These are phyloP conservation scores for Mycocentrospora acerina DNA, from an alignment of 2,329 filamentous ascomycete species.

Conservation along the genomic window DNA sequence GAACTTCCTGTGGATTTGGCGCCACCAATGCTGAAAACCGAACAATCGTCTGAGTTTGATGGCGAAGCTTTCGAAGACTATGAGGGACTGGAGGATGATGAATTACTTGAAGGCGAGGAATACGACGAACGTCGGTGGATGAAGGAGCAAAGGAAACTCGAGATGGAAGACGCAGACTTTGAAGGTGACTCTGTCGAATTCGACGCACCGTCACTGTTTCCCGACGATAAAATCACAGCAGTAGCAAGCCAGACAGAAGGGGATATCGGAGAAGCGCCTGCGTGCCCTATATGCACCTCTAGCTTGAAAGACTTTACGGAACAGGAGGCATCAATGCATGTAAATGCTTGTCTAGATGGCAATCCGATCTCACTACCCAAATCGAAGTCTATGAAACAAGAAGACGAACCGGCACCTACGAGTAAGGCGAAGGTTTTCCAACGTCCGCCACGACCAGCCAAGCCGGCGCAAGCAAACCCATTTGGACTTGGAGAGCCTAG, in stretches of 20 bases:
- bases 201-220: conserved; percentile 44
- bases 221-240: conserved; percentile 20
- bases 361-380: conserved; percentile 62
- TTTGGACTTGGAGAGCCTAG: conserved; percentile 57
- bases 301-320: conserved; percentile 58
- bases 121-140: conserved; percentile 63
- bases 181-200: conserved; percentile 55
- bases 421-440: conserved; percentile 59
- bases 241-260: conserved; percentile 2
- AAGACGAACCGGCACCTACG: conserved; percentile 8
- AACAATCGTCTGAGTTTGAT: conserved; percentile 50
- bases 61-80: conserved; percentile 55
- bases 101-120: conserved; percentile 58
- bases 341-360: conserved; percentile 91
- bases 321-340: conserved; percentile 75
- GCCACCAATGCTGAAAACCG: conserved; percentile 42
- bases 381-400: conserved; percentile 9
- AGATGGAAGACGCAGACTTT: conserved; percentile 52
- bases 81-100: conserved; percentile 63
- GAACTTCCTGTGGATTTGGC: conserved; percentile 2
- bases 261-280: conserved; percentile 27
- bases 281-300: conserved; percentile 77
- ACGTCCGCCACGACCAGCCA: conserved; percentile 65
- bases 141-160: conserved; percentile 65
- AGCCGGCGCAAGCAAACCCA: conserved; percentile 79